Evolutionary conservation across 345 rosid species (phyloP), one percentile per base, ranked within the genome.

Genomic region (Kernera saxatilis): DNA sequence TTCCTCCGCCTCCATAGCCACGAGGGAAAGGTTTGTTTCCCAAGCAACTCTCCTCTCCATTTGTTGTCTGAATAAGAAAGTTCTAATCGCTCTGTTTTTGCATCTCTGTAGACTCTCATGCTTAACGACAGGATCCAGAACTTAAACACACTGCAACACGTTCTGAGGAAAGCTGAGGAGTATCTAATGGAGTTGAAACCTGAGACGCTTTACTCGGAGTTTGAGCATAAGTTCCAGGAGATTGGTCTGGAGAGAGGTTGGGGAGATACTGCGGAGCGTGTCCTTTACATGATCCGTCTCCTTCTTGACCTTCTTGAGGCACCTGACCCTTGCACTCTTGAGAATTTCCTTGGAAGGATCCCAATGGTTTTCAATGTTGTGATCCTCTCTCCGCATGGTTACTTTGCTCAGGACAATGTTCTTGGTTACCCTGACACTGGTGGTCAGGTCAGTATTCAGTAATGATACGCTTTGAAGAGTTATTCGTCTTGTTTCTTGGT

Each of bases 381-480:
- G 11, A 86, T 92, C 63, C 88, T 89, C 76, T 76, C 96, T 36
- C 96, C 96, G 6, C 98, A 92, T 57, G 98, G 98, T 14, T 92
- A 84, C 87, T 92, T 92, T 51, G 98, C 98, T 36, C 98, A 89
- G 67, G 96, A 92, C 82, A 80, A 89, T 70, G 96, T 92, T 63
- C 83, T 89, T 79, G 97, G 97, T 0, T 91, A 91, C 82, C 97
- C 97, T 21, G 97, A 91, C 72, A 91, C 97, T 0, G 97, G 97
- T 59, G 97, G 97, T 74, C 97, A 91, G 89, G 96, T 87, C 30
- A 56, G 58, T 51, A 25, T 1, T 10, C 30, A 37, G 5, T 35
- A 36, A 15, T 22, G 17, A 46, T 23, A 14, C 22, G 19, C 17
- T 44, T 29, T 54, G 5, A 18, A 10, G 29, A 35, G 8, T 58